Conservation (phyloP, 179 eudicot species). For the Spergularia azorica region DNA sequence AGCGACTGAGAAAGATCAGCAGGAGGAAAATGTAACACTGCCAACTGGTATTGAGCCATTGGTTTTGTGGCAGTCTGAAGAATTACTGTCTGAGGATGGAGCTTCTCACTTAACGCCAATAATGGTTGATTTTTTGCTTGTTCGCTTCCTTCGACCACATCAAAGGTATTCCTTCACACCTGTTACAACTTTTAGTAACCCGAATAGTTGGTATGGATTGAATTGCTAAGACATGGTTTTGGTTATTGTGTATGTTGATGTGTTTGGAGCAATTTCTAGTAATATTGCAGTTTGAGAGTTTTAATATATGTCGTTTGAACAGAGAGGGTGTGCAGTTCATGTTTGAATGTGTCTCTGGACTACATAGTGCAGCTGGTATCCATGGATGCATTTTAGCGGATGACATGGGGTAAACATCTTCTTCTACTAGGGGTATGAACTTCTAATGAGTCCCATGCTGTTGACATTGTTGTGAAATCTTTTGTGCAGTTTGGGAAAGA, state of each 20-base stretch:
- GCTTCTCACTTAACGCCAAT: slow-evolving; percentile 39
- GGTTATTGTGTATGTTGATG: background rate
- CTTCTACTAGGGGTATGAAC: slow-evolving; percentile 11
- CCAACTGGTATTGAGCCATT: slow-evolving; percentile 86
- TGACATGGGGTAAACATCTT: slow-evolving; percentile 89
- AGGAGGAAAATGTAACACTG: slow-evolving; percentile 52
- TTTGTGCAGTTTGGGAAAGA: slow-evolving; percentile 86
- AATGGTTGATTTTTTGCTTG: slow-evolving; percentile 79
- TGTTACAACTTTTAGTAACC: background rate
- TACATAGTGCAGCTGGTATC: slow-evolving; percentile 54
- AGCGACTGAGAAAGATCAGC: slow-evolving; percentile 40
- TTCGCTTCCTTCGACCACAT: slow-evolving; percentile 89
- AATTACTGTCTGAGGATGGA: slow-evolving; percentile 34
- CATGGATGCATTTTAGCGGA: slow-evolving; percentile 98
- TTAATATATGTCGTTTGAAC: slow-evolving; percentile 26
- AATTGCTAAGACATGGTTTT: slow-evolving; percentile 1
- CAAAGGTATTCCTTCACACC: slow-evolving; percentile 63
- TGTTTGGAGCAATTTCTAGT: background rate
- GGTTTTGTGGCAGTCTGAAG: slow-evolving; percentile 89
- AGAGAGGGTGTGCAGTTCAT: slow-evolving; percentile 99
- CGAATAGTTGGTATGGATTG: slow-evolving; percentile 1
- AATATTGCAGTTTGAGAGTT: slow-evolving; percentile 4
- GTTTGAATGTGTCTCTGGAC: slow-evolving; percentile 96
- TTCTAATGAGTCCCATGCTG: slow-evolving; percentile 8
- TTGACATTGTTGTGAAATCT: background rate